Evolutionary conservation across 2,329 filamentous ascomycete genomes (phyloP).

Genomic region (Penicillium sp.): DNA sequence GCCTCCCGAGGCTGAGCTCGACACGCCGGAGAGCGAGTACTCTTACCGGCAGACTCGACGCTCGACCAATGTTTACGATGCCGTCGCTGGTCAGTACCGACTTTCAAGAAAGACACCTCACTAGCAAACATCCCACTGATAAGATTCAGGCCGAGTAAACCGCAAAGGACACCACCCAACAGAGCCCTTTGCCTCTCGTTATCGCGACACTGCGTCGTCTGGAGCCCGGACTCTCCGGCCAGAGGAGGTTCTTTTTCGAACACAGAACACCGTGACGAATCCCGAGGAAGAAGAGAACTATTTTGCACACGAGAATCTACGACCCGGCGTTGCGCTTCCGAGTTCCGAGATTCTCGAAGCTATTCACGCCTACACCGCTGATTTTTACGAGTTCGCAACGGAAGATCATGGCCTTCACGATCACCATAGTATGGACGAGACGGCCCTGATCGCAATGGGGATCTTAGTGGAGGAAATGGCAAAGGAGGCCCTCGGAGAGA

Average conservation of each 20-base stretch:
- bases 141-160: slow-evolving; percentile 51
- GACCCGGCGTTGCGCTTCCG: slow-evolving; percentile 50
- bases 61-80: slow-evolving; percentile 59
- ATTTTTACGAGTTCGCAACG: slow-evolving; percentile 54
- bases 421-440: slow-evolving; percentile 63
- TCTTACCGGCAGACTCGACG: slow-evolving; percentile 34
- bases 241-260: slow-evolving; percentile 63
- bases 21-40: slow-evolving; percentile 14
- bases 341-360: slow-evolving; percentile 61
- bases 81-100: slow-evolving; percentile 54
- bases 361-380: slow-evolving; percentile 61
- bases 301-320: slow-evolving; percentile 55
- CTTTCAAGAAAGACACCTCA: neutral
- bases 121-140: slow-evolving; percentile 16
- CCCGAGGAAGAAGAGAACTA: slow-evolving; percentile 61
- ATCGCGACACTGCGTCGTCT: slow-evolving; percentile 42
- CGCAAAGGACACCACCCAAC: slow-evolving; percentile 39
- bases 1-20: slow-evolving; percentile 13
- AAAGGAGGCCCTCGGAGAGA: slow-evolving; percentile 56
- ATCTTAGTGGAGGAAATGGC: slow-evolving; percentile 64
- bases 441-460: slow-evolving; percentile 63
- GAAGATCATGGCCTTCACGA: slow-evolving; percentile 41
- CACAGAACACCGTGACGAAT: slow-evolving; percentile 53
- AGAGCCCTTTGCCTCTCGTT: slow-evolving; percentile 30
- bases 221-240: slow-evolving; percentile 51